Base-by-base conservation (phyloP, 2,329 filamentous ascomycete genomes). In the Alternaria postmessia region DNA sequence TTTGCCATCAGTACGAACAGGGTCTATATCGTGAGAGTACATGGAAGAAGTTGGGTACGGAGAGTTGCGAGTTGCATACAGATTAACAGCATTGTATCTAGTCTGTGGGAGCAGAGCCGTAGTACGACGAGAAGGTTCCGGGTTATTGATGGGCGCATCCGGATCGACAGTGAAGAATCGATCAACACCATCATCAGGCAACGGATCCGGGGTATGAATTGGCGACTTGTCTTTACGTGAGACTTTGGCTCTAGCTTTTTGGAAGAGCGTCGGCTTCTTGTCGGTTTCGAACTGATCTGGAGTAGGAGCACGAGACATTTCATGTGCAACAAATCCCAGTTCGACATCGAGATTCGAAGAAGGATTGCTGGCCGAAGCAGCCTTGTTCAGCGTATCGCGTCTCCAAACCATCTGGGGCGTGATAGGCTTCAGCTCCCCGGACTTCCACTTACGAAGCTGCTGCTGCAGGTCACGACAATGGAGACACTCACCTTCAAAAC, bases 381-480 rank as follows among this genome's bases (percentile, higher is more conserved):
- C 12, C 24, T 54, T 47, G 32, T 48, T 51, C 4, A 51, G 16
- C 4, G 36, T 22, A 38, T 62, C 58, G 2, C 61, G 57, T 7
- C 48, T 11, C 43, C 36, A 54, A 9, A 64, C 54, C 54, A 60
- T 59, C 7, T 51, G 38, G 6, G 49, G 55, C 6, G 62, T 64
- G 16, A 64, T 60, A 5, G 38, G 28, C 36, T 61, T 61, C 14
- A 61, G 48, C 32, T 66, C 59, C 2, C 62, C 64, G 4, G 48
- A 47, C 22, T 64, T 32, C 54, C 57, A 66, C 36, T 63, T 64
- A 3, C 26, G n/a, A 6, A 66, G 42, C 24, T 64, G 44, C 7
- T 48, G 32, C 16, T 53, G 30, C 36, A 56, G 43, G 12, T 24
- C 34, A 22, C 30, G 28, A 43, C 64, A 66, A 1, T 46, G 55